phyloP scores from a whole-genome alignment of 2,329 filamentous ascomycete species.

The Aspergillus alliaceus region DNA sequence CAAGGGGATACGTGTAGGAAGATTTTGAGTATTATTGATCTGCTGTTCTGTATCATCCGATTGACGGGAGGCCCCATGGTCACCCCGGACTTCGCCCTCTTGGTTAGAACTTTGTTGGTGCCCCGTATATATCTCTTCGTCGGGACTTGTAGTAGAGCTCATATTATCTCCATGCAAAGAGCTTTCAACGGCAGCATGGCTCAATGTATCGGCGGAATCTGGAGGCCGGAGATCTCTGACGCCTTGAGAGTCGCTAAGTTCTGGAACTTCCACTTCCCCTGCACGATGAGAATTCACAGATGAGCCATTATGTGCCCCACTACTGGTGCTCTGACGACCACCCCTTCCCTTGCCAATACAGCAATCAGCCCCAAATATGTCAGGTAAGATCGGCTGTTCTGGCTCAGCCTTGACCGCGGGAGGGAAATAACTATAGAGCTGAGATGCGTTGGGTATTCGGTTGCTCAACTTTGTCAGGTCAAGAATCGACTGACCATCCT shows the following conservation, averaged over 20 bases:
- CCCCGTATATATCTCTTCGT: conserved; percentile 10
- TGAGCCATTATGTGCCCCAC: not conserved
- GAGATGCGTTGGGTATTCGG: conserved; percentile 29
- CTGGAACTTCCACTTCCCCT: not conserved
- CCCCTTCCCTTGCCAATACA: conserved; percentile 12
- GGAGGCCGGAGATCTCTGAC: conserved; percentile 5
- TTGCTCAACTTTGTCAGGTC: conserved; percentile 31
- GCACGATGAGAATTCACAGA: not conserved
- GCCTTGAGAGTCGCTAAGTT: not conserved
- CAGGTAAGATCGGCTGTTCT: conserved; percentile 24
- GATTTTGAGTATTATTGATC: not conserved
- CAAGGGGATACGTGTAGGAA: conserved; percentile 11
- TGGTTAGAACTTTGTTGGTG: conserved; percentile 3
- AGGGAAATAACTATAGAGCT: conserved; percentile 27
- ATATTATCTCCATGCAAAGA: conserved; percentile 17
- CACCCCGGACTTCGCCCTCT: not conserved
- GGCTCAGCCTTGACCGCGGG: conserved; percentile 19
- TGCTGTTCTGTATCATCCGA: conserved; percentile 5
- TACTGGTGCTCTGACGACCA: not conserved
- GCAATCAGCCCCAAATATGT: conserved; percentile 30
- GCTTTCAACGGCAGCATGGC: conserved; percentile 20
- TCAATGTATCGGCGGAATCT: conserved; percentile 16
- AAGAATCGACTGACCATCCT: conserved; percentile 23
- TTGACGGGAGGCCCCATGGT: not conserved
- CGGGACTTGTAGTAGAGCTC: conserved; percentile 14